Conservation (phyloP, 2,329 filamentous ascomycete genomes). For the Torrubiella hemipterigena region DNA sequence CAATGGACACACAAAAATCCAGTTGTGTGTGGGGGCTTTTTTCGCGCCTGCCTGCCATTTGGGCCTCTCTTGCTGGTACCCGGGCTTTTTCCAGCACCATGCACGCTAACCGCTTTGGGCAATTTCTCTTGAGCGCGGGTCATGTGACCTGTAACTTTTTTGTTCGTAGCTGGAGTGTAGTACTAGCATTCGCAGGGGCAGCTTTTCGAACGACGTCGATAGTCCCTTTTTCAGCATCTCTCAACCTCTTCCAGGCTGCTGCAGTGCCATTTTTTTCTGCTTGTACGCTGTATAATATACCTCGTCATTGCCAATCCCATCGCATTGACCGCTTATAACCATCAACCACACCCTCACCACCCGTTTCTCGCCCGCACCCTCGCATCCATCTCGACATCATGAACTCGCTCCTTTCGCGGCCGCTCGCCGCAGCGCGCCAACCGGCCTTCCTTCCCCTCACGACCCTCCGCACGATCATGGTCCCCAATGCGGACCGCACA, state of each 20-base stretch:
- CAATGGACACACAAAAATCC: constrained; percentile 22
- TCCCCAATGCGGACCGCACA: too few species aligned
- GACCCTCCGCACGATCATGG: background rate
- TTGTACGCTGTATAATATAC: too few species aligned
- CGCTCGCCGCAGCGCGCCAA: constrained; percentile 5
- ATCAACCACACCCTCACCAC: background rate
- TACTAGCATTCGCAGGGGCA: too few species aligned
- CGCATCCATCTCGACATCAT: background rate
- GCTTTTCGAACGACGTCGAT: too few species aligned
- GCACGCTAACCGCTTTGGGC: too few species aligned
- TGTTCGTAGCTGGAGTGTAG: constrained; percentile 6
- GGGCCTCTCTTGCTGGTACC: background rate
- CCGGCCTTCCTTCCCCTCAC: background rate
- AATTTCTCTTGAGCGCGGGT: too few species aligned
- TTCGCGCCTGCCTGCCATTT: constrained; percentile 2
- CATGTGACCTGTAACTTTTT: constrained; percentile 27
- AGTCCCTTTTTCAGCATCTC: too few species aligned
- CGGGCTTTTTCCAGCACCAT: constrained; percentile 25
- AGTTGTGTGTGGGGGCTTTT: background rate
- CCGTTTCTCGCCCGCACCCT: background rate
- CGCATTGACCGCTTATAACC: background rate
- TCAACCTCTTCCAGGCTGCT: too few species aligned
- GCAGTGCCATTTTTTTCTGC: too few species aligned
- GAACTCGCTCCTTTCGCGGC: constrained; percentile 4
- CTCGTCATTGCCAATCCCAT: too few species aligned